Evolutionary conservation across 75 land plant species (phyloP).

Genomic region (Larix kaempferi): DNA sequence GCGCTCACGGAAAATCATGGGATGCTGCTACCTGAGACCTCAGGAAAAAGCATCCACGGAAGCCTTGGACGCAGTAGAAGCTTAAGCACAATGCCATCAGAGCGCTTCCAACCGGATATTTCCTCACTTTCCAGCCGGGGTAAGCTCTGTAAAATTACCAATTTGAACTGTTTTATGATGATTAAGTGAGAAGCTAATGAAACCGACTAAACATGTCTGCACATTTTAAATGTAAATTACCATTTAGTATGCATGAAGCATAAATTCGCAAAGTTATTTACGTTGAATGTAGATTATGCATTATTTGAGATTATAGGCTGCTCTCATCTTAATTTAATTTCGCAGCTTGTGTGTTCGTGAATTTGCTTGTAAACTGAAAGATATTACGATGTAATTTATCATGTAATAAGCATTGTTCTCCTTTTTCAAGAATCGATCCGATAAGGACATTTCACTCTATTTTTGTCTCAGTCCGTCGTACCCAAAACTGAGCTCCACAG

Average conservation of each 20-base stretch:
- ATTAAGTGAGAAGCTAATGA: neutral
- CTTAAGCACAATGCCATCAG: neutral
- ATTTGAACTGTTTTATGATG: neutral
- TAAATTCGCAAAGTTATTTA: neutral
- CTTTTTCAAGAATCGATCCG: too few species aligned
- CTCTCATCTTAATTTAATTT: too few species aligned
- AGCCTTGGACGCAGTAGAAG: neutral
- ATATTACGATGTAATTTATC: too few species aligned
- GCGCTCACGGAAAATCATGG: neutral
- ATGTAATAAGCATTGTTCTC: neutral
- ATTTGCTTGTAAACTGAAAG: neutral
- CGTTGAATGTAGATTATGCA: neutral
- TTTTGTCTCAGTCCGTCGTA: neutral
- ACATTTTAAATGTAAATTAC: slow-evolving; percentile 5
- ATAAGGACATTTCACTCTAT: too few species aligned
- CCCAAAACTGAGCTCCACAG: neutral
- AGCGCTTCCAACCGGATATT: neutral
- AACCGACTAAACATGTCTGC: too few species aligned
- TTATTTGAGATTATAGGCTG: too few species aligned
- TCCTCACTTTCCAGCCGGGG: neutral
- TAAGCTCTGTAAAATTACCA: neutral
- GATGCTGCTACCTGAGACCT: neutral
- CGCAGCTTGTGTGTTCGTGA: neutral
- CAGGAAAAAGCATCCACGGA: neutral
- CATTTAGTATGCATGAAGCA: neutral